These are phyloP conservation scores for Gossypium aridum DNA, from an alignment of 441 rosid species.

Conservation along the genomic window DNA sequence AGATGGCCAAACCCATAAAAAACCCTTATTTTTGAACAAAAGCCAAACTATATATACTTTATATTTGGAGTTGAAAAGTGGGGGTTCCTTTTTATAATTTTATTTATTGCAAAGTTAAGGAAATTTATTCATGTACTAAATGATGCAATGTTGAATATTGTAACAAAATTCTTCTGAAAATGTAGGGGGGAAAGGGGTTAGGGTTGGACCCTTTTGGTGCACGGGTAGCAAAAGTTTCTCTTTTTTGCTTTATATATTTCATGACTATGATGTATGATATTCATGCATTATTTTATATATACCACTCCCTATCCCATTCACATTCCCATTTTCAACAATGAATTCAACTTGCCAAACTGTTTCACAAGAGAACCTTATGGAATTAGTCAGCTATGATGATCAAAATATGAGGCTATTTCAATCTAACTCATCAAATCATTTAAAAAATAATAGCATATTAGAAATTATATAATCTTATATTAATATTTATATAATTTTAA, in stretches of 20 bases:
- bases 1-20: conserved; percentile 3
- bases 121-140: neutral
- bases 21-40: neutral
- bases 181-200: conserved; percentile 4
- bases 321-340: neutral
- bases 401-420: neutral
- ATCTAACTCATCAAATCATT: no score
- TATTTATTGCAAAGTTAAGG: neutral
- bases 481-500: no score
- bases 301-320: neutral
- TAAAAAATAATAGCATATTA: no score
- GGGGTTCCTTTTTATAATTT: neutral
- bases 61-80: neutral
- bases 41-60: neutral
- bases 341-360: neutral
- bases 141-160: conserved; percentile 4
- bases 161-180: neutral
- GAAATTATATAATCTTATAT: no score
- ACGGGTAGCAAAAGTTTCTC: conserved; percentile 8
- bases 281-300: neutral
- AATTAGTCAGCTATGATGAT: neutral
- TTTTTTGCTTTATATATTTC: conserved; percentile 2
- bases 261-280: neutral
- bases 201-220: conserved; percentile 4
- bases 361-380: neutral